Evolutionary conservation across 140 eudicot genomes (phyloP), one percentile per base, ranked within the genome.

Genomic region (Oenanthe javanica): DNA sequence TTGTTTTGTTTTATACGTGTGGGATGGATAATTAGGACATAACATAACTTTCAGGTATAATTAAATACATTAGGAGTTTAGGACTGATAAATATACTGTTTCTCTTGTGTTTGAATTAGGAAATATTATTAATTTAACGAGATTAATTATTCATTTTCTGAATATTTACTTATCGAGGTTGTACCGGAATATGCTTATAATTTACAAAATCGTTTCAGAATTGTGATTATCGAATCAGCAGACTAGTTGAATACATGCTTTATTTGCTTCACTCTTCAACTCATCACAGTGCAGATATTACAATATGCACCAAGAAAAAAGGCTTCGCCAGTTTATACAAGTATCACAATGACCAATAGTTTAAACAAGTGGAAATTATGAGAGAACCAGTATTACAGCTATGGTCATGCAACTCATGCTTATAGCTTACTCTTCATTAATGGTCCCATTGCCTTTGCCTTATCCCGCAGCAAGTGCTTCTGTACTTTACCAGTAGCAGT

Each of bases 401-500:
- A 25, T 6, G 31, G 27, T 47, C 13, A 18, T n/a, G 23, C 38
- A 31, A 31, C 36, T 31, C 36, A 31, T 31, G 36, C 36, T 66
- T 18, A 92, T 66, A 92, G 82, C 83, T 88, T 87, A 49, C 98
- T 94, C 80, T 69, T 77, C 82, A 86, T 87, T 71, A 89, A 79
- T 1, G 98, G 87, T 74, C 98, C 98, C 94, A 94, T 86, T 84
- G 90, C 93, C 91, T 94, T 94, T 2, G 96, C 96, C 84, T 89
- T 92, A 11, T 87, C 86, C 84, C 98, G 87, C 85, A 94, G 75
- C 86, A 91, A 23, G 67, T 92, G 97, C 84, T 94, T 94, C 91
- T 94, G 98, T 70, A 94, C 88, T 80, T 94, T 94, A 42, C 98
- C 98, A 0, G 98, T 94, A 14, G 98, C 97, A 0, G 98, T 94